Conservation (phyloP, 208 protist genomes). For the Leishmania arabica region DNA sequence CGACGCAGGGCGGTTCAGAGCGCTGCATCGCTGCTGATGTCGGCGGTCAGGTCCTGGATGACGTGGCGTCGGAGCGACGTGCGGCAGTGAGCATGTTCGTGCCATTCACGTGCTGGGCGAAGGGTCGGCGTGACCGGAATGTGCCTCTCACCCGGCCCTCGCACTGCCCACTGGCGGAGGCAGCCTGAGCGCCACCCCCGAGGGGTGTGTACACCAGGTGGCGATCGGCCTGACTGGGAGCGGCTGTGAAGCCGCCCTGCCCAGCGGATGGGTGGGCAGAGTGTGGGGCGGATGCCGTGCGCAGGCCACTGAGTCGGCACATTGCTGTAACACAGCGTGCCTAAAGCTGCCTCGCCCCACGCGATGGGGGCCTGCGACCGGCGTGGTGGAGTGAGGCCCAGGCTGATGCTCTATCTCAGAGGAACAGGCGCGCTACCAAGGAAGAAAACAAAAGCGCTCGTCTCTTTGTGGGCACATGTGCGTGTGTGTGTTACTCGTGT, state of each 20-base stretch:
- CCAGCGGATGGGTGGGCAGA: not conserved
- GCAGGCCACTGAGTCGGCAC: not conserved
- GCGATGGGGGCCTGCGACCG: not conserved
- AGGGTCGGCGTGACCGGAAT: not conserved
- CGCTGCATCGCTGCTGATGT: not conserved
- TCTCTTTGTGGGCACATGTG: too few relatives aligned
- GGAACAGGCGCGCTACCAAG: not conserved
- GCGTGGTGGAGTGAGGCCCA: not conserved
- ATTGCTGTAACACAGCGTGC: not conserved
- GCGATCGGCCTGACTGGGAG: not conserved
- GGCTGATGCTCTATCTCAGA: not conserved
- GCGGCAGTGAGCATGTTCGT: too few relatives aligned
- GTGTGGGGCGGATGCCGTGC: not conserved
- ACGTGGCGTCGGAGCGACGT: not conserved
- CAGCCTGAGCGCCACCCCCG: not conserved
- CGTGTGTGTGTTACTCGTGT: too few relatives aligned
- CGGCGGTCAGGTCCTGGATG: not conserved
- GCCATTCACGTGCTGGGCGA: not conserved
- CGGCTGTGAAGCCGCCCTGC: not conserved
- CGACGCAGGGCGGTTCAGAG: not conserved
- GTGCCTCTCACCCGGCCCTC: not conserved
- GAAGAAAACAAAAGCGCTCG: not conserved
- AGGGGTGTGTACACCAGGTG: too few relatives aligned
- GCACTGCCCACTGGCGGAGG: not conserved
- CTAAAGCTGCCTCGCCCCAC: not conserved